Conservation (phyloP, 1,284 basidiomycete species). For the Microbotryomycetes sp. region DNA sequence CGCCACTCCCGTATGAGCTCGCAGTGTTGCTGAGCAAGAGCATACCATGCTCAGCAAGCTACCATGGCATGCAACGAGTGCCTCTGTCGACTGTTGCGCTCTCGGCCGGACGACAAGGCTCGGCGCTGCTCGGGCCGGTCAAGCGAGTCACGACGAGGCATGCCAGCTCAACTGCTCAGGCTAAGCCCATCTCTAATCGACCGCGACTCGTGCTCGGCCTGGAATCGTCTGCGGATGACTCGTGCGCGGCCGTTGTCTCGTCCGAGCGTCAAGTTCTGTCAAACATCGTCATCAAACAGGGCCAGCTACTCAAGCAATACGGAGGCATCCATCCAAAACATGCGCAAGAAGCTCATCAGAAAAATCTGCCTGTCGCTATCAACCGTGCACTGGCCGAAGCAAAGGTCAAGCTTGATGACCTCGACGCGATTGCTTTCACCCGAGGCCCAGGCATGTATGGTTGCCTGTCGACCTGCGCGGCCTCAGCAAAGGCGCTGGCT, state of each 20-base stretch:
- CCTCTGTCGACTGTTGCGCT: not conserved
- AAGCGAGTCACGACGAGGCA: not conserved
- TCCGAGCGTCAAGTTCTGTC: constrained; percentile 59
- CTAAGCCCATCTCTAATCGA: not conserved
- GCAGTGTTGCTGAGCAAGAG: not conserved
- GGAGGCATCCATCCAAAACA: constrained; percentile 76
- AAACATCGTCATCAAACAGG: constrained; percentile 74
- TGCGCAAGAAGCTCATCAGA: constrained; percentile 44
- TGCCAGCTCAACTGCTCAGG: not conserved
- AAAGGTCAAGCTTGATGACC: constrained; percentile 50
- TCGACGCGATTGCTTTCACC: constrained; percentile 85
- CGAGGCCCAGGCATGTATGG: constrained; percentile 80
- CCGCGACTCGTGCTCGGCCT: constrained; percentile 57
- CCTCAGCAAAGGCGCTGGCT: constrained; percentile 72
- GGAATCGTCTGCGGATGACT: constrained; percentile 76
- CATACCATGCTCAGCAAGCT: not conserved
- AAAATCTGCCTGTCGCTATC: constrained; percentile 70
- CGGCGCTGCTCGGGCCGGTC: not conserved
- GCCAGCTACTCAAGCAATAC: constrained; percentile 56
- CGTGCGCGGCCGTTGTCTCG: constrained; percentile 72
- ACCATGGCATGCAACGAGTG: not conserved
- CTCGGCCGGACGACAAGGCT: not conserved
- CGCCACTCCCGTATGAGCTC: not conserved
- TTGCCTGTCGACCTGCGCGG: constrained; percentile 67
- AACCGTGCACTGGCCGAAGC: constrained; percentile 59